Base-by-base conservation (phyloP, 306 rosid species). In the Carpinus fangiana region DNA sequence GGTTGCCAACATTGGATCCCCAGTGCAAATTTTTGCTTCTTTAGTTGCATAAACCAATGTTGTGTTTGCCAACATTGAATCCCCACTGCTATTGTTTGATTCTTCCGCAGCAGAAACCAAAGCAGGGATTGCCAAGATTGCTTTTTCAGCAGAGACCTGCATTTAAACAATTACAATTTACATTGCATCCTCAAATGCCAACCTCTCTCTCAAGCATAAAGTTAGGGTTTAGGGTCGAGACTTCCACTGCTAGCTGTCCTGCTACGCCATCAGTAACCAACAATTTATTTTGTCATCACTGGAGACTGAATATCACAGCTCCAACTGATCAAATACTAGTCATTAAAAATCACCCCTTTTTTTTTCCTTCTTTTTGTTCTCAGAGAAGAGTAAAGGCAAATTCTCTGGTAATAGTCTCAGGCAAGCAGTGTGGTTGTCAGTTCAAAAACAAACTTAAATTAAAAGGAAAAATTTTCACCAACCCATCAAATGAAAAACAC, bases 131-230 rank as follows among this genome's bases (percentile, higher is more conserved):
- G 41, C 51, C 50, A 17, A 65, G 81, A 69, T 56, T 69, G 56
- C 57, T 45, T 28, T 59, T 75, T 88, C 90, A 36, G 54, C 46
- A 12, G 79, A 61, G 21, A 83, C 74, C 96, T 90, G 87, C 83
- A 85, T 64, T 62, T 43, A 76, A 82, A 64, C 51, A 76, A 65
- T 53, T 77, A 10, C 41, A 53, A 73, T 53, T 76, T 38, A 74
- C 36, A 61, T 81, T 75, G 78, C n/a, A 70, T 74, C 34, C 57
- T 50, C 34, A 64, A 73, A 46, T 28, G 56, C 47, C 13, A 17
- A 52, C 45, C 43, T 8, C 70, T 31, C 46, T 71, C 41, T 3
- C 61, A 67, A 67, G 51, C 31, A 10, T 9, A 66, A 66, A 66
- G 28, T 20, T 20, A 41, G 28, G 28, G 12, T 59, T 21, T 12